Base-by-base conservation (phyloP, 306 rosid genomes). In the Inga leiocalycina region DNA sequence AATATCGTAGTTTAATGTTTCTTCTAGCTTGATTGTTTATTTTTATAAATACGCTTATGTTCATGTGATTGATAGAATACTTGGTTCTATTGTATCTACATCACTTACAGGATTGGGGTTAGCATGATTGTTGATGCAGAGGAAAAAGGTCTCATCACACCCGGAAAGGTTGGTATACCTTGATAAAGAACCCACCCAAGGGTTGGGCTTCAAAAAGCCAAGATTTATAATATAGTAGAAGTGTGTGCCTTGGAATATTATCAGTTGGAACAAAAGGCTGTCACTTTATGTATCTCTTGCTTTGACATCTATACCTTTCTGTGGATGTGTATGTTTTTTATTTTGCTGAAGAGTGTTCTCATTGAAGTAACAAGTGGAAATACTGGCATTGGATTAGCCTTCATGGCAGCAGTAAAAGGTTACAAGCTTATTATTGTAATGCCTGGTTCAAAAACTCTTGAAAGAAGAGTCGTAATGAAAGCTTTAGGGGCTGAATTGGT, bases 391-490 rank as follows among this genome's bases (percentile, higher is more conserved):
- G 97, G 96, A 57, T 88, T 93, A 76, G 97, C 97, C 79, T 93
- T 93, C 86, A 91, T 87, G 92, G 96, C 97, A 51, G 94, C 97
- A 22, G 93, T 92, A 62, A 93, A 90, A 86, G 91, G 86, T 22
- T 93, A 93, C 87, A 89, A 67, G 80, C 93, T 91, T 82, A 88
- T 91, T 79, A 91, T 91, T 82, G 89, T 95, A 16, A 93, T 93
- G 97, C 97, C 97, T 79, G 92, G 93, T 82, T 93, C 94, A 22
- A 91, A 89, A 91, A 90, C 94, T 86, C 93, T 91, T 10, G 97
- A 93, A 85, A 90, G 97, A 85, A 90, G 96, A 87, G 90, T 48
- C 83, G 91, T 91, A 84, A 89, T 93, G 15, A 86, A 76, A 66
- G 94, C 90, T 77, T 92, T 94, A 56, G 98, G 98, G 51, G 93